Percentiles rank a stretch among this genome's conserved stretches.
phyloP scores from a whole-genome alignment of 2,329 filamentous ascomycete genomes.

The Trichoderma cornu-damae region DNA sequence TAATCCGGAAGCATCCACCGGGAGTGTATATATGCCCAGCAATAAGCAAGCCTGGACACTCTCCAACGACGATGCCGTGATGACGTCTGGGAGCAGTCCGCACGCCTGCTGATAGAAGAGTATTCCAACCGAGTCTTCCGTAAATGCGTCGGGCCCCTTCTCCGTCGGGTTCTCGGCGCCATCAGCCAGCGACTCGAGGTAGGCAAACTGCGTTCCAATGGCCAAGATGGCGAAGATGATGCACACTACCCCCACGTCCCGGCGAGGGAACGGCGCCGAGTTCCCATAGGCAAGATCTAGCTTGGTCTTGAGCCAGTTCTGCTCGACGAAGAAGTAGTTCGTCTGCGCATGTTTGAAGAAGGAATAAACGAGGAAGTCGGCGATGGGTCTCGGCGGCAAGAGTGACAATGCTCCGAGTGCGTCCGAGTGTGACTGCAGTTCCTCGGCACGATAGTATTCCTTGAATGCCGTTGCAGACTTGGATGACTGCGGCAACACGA shows the following conservation, averaged over 20 bases:
- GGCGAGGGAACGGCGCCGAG: conserved; percentile 34
- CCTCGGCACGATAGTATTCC: conserved; percentile 43
- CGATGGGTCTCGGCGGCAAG: conserved; percentile 43
- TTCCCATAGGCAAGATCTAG: conserved; percentile 40
- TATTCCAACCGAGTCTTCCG: conserved; percentile 50
- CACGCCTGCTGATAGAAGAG: conserved; percentile 53
- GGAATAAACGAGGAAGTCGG: conserved; percentile 42
- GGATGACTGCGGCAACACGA: conserved; percentile 25
- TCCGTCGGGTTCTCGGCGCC: conserved; percentile 17
- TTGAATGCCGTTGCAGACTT: conserved; percentile 31
- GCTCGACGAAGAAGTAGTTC: conserved; percentile 46
- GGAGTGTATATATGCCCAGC: conserved; percentile 51
- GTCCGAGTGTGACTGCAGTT: conserved; percentile 39
- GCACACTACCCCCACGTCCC: conserved; percentile 40
- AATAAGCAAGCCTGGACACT: conserved; percentile 55
- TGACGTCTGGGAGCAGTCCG: conserved; percentile 51
- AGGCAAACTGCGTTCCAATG: conserved; percentile 48
- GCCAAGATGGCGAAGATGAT: conserved; percentile 45
- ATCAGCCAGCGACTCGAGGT: conserved; percentile 35
- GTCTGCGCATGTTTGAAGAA: conserved; percentile 47
- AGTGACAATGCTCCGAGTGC: conserved; percentile 37
- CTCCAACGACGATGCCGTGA: conserved; percentile 51
- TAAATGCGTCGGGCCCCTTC: conserved; percentile 29
- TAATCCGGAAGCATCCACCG: conserved; percentile 51
- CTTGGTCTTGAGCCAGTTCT: conserved; percentile 38